Evolutionary conservation across 768 basidiomycete species (phyloP).

Genomic region (Tricholoma saponaceum): DNA sequence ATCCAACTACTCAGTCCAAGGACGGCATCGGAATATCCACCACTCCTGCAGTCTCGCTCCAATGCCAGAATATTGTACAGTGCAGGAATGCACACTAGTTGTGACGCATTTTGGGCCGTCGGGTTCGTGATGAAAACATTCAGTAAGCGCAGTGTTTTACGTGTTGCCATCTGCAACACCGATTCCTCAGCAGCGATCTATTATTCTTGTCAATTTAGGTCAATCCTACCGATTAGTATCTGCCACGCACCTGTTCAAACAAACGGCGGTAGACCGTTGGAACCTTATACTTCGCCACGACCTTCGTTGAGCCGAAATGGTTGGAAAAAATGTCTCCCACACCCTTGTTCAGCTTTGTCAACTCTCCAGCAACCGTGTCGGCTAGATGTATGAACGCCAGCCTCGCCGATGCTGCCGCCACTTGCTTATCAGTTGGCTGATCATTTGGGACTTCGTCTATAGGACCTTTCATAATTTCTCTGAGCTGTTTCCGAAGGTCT

Average conservation of each 20-base stretch:
- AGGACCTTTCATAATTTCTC: not conserved
- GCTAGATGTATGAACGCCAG: not conserved
- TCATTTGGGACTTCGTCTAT: not conserved
- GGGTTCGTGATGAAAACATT: not conserved
- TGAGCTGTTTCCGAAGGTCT: not conserved
- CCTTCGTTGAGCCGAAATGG: not conserved
- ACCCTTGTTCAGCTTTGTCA: not conserved
- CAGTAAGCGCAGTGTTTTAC: not conserved
- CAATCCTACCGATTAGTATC: not conserved
- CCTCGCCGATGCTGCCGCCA: not conserved
- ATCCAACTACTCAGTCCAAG: not conserved
- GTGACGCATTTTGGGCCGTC: not conserved
- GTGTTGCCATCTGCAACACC: not conserved
- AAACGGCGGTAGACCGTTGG: not conserved
- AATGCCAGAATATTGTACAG: not conserved
- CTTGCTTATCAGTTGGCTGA: not conserved
- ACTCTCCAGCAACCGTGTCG: not conserved
- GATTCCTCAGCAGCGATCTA: constrained; percentile 3
- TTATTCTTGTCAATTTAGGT: not conserved
- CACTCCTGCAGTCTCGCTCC: not conserved
- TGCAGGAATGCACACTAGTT: not conserved
- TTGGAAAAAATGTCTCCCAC: not conserved
- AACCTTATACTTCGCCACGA: not conserved
- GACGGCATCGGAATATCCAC: not conserved
- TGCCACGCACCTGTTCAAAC: not conserved